A percentile compares a stretch with the other conserved stretches of the same genome.
Conservation (phyloP, 768 basidiomycete genomes). For the Strobilomyces confusus region DNA sequence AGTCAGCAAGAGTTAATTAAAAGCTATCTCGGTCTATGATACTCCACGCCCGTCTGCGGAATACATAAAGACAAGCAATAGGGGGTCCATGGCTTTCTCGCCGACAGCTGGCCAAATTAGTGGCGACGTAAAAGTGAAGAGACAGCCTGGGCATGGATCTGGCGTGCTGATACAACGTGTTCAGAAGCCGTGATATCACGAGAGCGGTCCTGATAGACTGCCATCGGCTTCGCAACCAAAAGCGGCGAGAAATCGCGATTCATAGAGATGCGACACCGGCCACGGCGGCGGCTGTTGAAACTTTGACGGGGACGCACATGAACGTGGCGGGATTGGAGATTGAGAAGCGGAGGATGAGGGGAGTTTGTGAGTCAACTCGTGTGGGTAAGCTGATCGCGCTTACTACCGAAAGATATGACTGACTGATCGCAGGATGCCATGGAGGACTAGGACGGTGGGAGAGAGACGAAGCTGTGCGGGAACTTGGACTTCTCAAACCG, state of each 20-base stretch:
- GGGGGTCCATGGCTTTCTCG: slow-evolving; percentile 28
- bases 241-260: slow-evolving; percentile 22
- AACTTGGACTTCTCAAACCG: slow-evolving; percentile 22
- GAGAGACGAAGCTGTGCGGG: slow-evolving; percentile 23
- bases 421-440: slow-evolving; percentile 18
- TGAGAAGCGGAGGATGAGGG: slow-evolving; percentile 13
- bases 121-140: slow-evolving; percentile 32
- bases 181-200: slow-evolving; percentile 34
- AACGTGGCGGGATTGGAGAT: slow-evolving; percentile 3
- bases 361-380: slow-evolving; percentile 9
- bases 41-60: slow-evolving; percentile 35
- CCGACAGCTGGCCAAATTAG: slow-evolving; percentile 18
- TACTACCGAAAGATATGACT: slow-evolving; percentile 16
- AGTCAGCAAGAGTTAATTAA: slow-evolving; percentile 31
- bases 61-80: slow-evolving; percentile 34
- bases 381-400: slow-evolving; percentile 24
- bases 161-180: slow-evolving; percentile 36
- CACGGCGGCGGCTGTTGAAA: slow-evolving; percentile 15
- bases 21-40: slow-evolving; percentile 30
- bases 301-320: slow-evolving; percentile 5
- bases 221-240: slow-evolving; percentile 26
- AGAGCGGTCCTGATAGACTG: slow-evolving; percentile 32
- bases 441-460: slow-evolving; percentile 18
- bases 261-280: slow-evolving; percentile 14
- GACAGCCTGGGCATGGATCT: slow-evolving; percentile 30